Conservation (phyloP, 2,329 filamentous ascomycete species). For the Clarireedia monteithiana region DNA sequence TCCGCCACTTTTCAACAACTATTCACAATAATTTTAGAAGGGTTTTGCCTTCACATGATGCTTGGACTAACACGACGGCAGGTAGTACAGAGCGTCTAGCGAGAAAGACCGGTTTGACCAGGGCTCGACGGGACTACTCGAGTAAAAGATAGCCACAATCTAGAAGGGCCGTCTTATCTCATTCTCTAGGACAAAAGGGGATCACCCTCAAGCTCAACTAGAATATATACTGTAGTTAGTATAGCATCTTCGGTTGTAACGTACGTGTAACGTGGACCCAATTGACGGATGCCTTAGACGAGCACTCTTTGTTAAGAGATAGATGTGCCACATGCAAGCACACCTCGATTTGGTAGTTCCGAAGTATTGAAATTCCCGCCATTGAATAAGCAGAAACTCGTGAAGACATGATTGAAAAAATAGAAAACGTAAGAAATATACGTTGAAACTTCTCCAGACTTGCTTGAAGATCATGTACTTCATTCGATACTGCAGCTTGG, state of each 20-base stretch:
- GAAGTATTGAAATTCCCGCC: constrained; percentile 6
- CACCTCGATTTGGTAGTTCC: constrained; percentile 2
- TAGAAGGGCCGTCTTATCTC: constrained; percentile 5
- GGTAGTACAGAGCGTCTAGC: neutral
- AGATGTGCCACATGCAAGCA: constrained; percentile 1
- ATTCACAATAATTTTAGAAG: constrained; percentile 9
- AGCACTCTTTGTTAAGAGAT: neutral
- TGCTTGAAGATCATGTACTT: constrained; percentile 2
- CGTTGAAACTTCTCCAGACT: constrained; percentile 5
- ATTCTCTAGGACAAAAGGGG: neutral
- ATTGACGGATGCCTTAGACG: neutral
- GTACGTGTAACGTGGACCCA: neutral
- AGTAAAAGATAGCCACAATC: neutral
- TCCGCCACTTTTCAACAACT: constrained; percentile 6
- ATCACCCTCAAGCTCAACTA: neutral
- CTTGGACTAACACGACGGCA: constrained; percentile 4
- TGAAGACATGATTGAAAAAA: constrained; percentile 2
- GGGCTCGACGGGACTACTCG: neutral
- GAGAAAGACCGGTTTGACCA: neutral
- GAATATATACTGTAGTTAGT: neutral
- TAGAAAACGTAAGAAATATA: constrained; percentile 1
- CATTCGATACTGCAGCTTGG: constrained; percentile 10
- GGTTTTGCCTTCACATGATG: constrained; percentile 9
- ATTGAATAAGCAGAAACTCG: constrained; percentile 3
- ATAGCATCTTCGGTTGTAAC: too few relatives aligned